Percentiles rank a stretch among this genome's conserved stretches.
Evolutionary conservation across 2,329 filamentous ascomycete genomes (phyloP).

Genomic region (Colletotrichum sp.): DNA sequence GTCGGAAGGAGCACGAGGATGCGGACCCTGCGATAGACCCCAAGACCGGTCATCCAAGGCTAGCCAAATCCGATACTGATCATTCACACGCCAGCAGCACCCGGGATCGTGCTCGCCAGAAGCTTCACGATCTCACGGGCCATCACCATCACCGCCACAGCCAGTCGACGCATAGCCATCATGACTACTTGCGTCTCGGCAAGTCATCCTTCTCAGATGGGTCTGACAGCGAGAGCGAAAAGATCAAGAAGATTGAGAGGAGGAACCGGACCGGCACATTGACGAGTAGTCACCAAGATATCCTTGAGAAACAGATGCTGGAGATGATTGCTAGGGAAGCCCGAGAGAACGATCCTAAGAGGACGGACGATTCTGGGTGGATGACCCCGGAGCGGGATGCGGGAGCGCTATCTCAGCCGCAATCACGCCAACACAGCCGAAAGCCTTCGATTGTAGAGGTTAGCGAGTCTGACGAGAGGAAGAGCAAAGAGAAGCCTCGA

Average conservation of each 20-base stretch:
- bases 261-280: constrained; percentile 51
- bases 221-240: constrained; percentile 62
- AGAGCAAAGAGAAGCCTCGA: constrained; percentile 28
- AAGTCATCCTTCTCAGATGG: constrained; percentile 64
- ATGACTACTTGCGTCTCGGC: constrained; percentile 58
- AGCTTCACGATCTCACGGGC: constrained; percentile 62
- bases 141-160: constrained; percentile 47
- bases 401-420: constrained; percentile 26
- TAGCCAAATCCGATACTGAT: constrained; percentile 41
- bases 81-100: constrained; percentile 56
- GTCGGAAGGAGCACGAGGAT: neutral
- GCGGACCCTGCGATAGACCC: neutral
- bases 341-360: constrained; percentile 40
- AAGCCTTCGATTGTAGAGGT: constrained; percentile 42
- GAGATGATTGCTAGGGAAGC: constrained; percentile 64
- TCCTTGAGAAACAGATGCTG: constrained; percentile 67
- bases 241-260: constrained; percentile 33
- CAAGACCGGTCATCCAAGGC: constrained; percentile 24
- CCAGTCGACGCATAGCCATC: constrained; percentile 53
- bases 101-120: constrained; percentile 65
- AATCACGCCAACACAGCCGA: constrained; percentile 37
- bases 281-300: constrained; percentile 54
- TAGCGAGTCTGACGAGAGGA: constrained; percentile 42
- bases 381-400: constrained; percentile 21
- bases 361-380: neutral